Evolutionary conservation across 2,329 filamentous ascomycete genomes (phyloP), one percentile per base, ranked within the genome.

Genomic region (Escovopsis weberi): DNA sequence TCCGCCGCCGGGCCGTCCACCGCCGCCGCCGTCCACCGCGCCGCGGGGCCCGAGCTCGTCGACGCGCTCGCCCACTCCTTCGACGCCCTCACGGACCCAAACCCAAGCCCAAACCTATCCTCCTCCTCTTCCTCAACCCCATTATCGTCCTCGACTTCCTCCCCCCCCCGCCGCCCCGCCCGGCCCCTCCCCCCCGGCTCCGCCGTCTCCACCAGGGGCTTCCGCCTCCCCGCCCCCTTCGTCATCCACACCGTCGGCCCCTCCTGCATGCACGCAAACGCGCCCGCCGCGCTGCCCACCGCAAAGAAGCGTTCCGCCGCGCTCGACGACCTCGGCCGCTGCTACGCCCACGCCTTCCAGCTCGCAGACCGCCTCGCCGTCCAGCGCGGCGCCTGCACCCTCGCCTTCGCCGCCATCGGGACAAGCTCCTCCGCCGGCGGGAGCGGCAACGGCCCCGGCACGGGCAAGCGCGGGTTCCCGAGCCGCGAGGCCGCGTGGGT

Each of bases 181-280:
- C 57, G 69, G 38, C 85, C 86, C 40, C 95, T 88, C 59, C 59
- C 51, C 2, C 89, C 85, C 0, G 89, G 91, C 40, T 68, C 74
- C 26, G 84, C 87, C 26, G 89, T 89, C 59, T 86, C 94, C 54
- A 95, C 91, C 0, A 59, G 65, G 33, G 89, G 78, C 8, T 87
- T 91, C 60, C 54, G 75, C 0, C 67, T 96, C 23, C 87, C 87
- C 0, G 82, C 79, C 53, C 71, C 74, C 45, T 79, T 83, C 49
- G 74, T 96, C 51, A 93, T 96, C 43, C 91, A 96, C 60, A 78
- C 91, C 15, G 89, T 95, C 4, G 91, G 91, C 0, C 91, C 91
- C 0, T 62, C 93, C 28, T 95, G 88, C 60, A 51, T 64, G 41
- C 51, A 52, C 1, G 35, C 6, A 11, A n/a, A 40, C 6, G 56